Conservation (phyloP, 2,329 filamentous ascomycete species). For the Aspergillus versicolor region DNA sequence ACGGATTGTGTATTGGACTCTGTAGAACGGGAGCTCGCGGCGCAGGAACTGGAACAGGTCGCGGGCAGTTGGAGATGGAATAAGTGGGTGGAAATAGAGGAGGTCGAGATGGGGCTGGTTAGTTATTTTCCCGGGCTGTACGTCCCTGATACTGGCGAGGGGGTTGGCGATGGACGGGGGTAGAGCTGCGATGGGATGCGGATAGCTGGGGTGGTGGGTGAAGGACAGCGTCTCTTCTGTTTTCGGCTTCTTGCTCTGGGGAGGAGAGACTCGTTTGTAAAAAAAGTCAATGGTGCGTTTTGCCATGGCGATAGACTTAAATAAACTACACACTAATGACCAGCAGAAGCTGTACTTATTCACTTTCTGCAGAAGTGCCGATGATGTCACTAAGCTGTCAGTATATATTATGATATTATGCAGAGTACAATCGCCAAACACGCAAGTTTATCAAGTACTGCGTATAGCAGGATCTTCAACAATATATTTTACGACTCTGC, state of each 20-base stretch:
- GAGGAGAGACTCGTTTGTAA: slow-evolving; percentile 1
- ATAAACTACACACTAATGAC: not conserved
- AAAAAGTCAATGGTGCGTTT: slow-evolving; percentile 6
- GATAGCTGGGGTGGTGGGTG: slow-evolving; percentile 53
- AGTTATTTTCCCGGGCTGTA: slow-evolving; percentile 58
- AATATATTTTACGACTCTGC: too few species aligned
- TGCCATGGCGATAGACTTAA: not conserved
- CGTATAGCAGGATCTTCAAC: too few species aligned
- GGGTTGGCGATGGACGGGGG: slow-evolving; percentile 38
- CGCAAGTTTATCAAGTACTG: too few species aligned
- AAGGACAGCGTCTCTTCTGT: not conserved
- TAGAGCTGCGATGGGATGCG: slow-evolving; percentile 52
- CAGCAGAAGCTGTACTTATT: too few species aligned
- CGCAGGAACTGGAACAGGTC: slow-evolving; percentile 71
- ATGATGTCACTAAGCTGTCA: not conserved
- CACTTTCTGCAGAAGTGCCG: not conserved
- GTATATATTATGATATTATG: too few species aligned
- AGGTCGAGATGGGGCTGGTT: slow-evolving; percentile 71
- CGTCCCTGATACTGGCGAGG: slow-evolving; percentile 21
- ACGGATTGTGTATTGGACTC: slow-evolving; percentile 71
- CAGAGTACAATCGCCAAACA: too few species aligned
- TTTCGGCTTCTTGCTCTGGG: not conserved
- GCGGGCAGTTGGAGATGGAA: slow-evolving; percentile 56
- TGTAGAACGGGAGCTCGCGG: slow-evolving; percentile 70
- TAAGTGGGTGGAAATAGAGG: slow-evolving; percentile 72